Evolutionary conservation across 177 flowering plant species (phyloP), one percentile per base, ranked within the genome.

Genomic region (Vitis hybrid): DNA sequence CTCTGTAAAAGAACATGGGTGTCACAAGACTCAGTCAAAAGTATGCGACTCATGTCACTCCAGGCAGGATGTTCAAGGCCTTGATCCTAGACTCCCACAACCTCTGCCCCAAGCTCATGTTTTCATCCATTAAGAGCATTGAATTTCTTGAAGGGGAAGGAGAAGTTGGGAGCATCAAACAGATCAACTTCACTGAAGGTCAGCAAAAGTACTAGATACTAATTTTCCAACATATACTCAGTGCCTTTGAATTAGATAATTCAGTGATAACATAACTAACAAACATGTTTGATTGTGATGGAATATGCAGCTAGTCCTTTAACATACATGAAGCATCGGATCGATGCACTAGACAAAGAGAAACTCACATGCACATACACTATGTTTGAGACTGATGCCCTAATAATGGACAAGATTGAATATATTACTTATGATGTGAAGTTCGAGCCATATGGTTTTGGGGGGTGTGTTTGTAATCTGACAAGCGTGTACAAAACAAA

Each of bases 21-120:
- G 47, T 70, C 24, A 70, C 50, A n/a, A 64, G 17, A 18, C 9
- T 62, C 60, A 28, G 19, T 31, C 75, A 76, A 49, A 12, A 49
- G 18, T 69, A 68, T 3, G 13, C 0, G 19, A 65, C 87, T 1
- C 75, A 75, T n/a, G 74, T 83, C n/a, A 10, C 81, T 2, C 75
- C 84, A 3, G 18, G 55, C 1, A 71, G 84, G 60, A 67, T 84
- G 68, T 84, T 82, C 78, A 79, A 80, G 52, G 81, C 87, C 62
- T 58, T 73, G 49, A 64, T 80, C 66, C 69, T 77, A 11, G 83
- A 84, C 59, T 72, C 80, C 14, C 77, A 78, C 66, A 72, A 76
- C 65, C 70, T 79, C 22, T 64, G 73, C 61, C 84, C 83, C 24
- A 82, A 78, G 77, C 72, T 83, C 71, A 66, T 81, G 79, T 76